These are phyloP conservation scores for Acanthamoeba quina DNA, from an alignment of 208 protist genomes.

Conservation along the genomic window DNA sequence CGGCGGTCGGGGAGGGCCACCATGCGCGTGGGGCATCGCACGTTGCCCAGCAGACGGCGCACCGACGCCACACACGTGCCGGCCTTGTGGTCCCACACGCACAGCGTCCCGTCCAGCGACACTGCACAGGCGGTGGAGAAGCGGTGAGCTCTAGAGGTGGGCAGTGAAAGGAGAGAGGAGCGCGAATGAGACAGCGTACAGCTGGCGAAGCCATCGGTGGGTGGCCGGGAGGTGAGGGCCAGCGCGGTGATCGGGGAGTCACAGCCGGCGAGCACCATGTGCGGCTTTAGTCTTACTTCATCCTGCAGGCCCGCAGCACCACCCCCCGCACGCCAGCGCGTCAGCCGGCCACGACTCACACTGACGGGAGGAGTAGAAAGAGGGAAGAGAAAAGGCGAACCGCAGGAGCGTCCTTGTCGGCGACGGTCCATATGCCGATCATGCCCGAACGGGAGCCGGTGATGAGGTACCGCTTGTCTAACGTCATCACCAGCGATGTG, in stretches of 20 bases:
- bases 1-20: constrained; percentile 41
- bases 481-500: constrained; percentile 4
- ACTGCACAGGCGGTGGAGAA: neutral
- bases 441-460: constrained; percentile 51
- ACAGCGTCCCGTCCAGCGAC: constrained; percentile 32
- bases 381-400: neutral
- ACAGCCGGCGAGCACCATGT: constrained; percentile 56
- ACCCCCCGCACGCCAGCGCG: neutral
- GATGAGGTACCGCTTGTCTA: constrained; percentile 51
- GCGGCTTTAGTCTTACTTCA: constrained; percentile 31
- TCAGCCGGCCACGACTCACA: neutral
- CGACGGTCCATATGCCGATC: neutral
- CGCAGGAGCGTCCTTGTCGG: neutral
- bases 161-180: neutral
- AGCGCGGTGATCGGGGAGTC: constrained; percentile 37
- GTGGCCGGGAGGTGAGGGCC: neutral
- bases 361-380: no score
- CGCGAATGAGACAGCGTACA: neutral
- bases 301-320: neutral
- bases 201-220: constrained; percentile 37
- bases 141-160: neutral
- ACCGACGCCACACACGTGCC: constrained; percentile 31
- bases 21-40: constrained; percentile 9
- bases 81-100: constrained; percentile 36
- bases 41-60: neutral